phyloP scores from a whole-genome alignment of 2,329 filamentous ascomycete species.

The Fusarium begoniae region DNA sequence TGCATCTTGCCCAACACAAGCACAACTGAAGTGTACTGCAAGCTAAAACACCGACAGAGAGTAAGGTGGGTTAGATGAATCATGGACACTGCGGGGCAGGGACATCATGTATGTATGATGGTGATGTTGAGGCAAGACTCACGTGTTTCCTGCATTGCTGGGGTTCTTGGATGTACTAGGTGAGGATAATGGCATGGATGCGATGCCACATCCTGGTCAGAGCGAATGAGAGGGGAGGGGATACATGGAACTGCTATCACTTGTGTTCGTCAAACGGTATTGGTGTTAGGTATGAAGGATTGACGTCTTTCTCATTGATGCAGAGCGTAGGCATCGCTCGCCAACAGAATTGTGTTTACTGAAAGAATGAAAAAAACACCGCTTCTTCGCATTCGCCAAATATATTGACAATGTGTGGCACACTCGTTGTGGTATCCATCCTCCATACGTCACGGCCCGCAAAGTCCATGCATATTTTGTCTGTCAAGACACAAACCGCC shows the following conservation, averaged over 20 bases:
- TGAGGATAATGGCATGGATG: slow-evolving; percentile 9
- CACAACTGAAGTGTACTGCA: not conserved
- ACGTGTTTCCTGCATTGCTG: not conserved
- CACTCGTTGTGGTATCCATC: slow-evolving; percentile 26
- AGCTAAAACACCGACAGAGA: not conserved
- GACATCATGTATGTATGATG: not conserved
- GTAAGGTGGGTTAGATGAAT: not conserved
- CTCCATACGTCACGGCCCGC: not conserved
- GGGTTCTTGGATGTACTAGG: not conserved
- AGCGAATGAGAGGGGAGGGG: not conserved
- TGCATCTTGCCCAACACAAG: slow-evolving; percentile 6
- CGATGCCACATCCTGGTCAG: slow-evolving; percentile 7
- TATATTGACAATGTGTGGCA: slow-evolving; percentile 27
- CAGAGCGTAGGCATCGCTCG: slow-evolving; percentile 17
- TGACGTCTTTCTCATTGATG: slow-evolving; percentile 35
- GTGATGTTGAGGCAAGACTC: not conserved
- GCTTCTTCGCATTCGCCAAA: slow-evolving; percentile 35
- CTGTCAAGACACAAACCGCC: slow-evolving; percentile 22
- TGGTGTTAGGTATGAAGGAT: slow-evolving; percentile 19
- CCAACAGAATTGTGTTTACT: slow-evolving; percentile 23
- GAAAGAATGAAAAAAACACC: slow-evolving; percentile 31
- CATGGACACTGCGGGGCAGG: not conserved
- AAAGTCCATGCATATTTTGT: slow-evolving; percentile 20
- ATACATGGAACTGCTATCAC: not conserved
- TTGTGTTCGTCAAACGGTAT: not conserved